Evolutionary conservation across 495 filamentous ascomycete species (phyloP), one percentile per base, ranked within the genome.

Genomic region (Amniculicola lignicola): DNA sequence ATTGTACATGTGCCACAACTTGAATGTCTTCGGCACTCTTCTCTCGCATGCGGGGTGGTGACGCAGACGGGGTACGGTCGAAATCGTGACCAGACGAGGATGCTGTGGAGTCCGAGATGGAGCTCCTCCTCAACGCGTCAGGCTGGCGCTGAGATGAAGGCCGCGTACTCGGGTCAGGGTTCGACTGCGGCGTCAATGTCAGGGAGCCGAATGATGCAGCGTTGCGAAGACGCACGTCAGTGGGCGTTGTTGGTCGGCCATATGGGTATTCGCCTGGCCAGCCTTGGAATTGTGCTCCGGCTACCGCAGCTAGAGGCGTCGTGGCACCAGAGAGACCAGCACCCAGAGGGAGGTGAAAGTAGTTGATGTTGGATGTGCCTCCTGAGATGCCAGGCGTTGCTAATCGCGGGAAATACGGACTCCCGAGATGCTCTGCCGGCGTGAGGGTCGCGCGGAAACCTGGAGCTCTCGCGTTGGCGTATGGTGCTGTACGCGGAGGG

Each of bases 291-390:
- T 77, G 75, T 15, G 75, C 79, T 10, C 89, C 86, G n/a, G 88
- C 88, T 4, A 92, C 88, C 5, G 88, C 89, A 1, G 88, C 87
- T 0, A 96, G 79, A 3, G 92, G 93, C 1, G 91, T 96, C 41
- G 89, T 84, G 2, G 86, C 82, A 1, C 93, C 92, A 1, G 90
- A 89, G 29, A 95, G 76, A 0, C 86, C 88, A 4, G 84, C 75
- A 0, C 84, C 82, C 22, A 95, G 81, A 21, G 89, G 87, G 1
- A 90, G 82, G 69, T 96, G 91, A 63, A 91, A 91, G 68, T 96
- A 97, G 59, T 87, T 85, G 21, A 96, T 77, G 62, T 91, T 95
- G 2, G 90, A 91, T 3, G 87, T 89, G 21, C 88, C 87, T 39
- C 89, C 89, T 0, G 88, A 86, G 46, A 95, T 88, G 2, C 87